Percentiles rank a stretch among this genome's conserved stretches.
phyloP scores from a whole-genome alignment of 2,329 filamentous ascomycete species.

The Cladobotryum mycophilum region DNA sequence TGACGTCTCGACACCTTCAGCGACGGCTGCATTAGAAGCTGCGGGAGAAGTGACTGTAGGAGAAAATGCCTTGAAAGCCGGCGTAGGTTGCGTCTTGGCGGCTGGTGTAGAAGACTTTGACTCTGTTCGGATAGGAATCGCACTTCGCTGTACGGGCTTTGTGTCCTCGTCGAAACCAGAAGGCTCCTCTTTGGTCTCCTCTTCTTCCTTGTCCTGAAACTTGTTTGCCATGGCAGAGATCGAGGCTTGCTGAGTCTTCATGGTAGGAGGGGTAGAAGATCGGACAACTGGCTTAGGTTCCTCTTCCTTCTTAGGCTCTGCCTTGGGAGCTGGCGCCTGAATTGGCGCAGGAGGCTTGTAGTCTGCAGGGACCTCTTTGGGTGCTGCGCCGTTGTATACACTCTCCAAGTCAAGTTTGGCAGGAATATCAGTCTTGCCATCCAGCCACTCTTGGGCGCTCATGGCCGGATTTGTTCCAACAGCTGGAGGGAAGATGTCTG shows the following conservation, averaged over 20 bases:
- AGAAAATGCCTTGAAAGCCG: slow-evolving; percentile 25
- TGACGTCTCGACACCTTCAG: slow-evolving; percentile 50
- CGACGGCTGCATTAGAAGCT: slow-evolving; percentile 20
- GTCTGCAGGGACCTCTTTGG: slow-evolving; percentile 68
- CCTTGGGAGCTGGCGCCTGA: slow-evolving; percentile 39
- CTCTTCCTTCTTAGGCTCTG: slow-evolving; percentile 33
- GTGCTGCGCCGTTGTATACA: slow-evolving; percentile 76
- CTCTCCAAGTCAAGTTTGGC: slow-evolving; percentile 92
- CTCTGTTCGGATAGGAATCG: slow-evolving; percentile 31
- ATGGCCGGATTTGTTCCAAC: slow-evolving; percentile 74
- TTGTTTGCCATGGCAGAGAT: slow-evolving; percentile 81
- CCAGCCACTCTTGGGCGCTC: slow-evolving; percentile 75
- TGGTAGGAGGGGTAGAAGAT: slow-evolving; percentile 53
- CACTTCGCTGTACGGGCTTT: slow-evolving; percentile 62
- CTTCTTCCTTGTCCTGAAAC: slow-evolving; percentile 71
- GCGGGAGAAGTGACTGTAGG: slow-evolving; percentile 26
- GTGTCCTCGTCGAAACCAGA: slow-evolving; percentile 84
- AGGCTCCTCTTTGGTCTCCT: slow-evolving; percentile 58
- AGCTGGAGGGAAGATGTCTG: slow-evolving; percentile 91
- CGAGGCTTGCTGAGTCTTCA: slow-evolving; percentile 81
- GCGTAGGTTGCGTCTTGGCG: slow-evolving; percentile 19
- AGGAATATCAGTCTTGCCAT: slow-evolving; percentile 75
- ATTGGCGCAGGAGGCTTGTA: slow-evolving; percentile 51
- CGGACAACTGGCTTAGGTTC: slow-evolving; percentile 43
- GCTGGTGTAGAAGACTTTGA: slow-evolving; percentile 36